Evolutionary conservation across 805 yeast genomes (phyloP), one percentile per base, ranked within the genome.

Genomic region (Komagataella populi): DNA sequence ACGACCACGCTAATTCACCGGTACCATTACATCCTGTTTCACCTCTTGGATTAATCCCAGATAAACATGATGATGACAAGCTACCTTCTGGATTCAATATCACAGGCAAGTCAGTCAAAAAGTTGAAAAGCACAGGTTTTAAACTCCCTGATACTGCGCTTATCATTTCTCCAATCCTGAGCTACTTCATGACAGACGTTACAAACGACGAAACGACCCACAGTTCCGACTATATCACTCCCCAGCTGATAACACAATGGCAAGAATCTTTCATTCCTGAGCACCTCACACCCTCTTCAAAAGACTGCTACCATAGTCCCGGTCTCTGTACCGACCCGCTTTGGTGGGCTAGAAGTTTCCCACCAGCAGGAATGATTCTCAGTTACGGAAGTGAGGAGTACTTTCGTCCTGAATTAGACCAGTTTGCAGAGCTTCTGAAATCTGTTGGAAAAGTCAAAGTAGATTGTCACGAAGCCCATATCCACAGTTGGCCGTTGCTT

Each of bases 401-500:
- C 14, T 57, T 69, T 45, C 60, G 65, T n/a, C 53, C 56, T 1
- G 74, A 73, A 45, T 66, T 73, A 23, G 66, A 63, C 49, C 59
- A 60, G 39, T 61, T 75, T 49, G 60, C 63, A 10, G 50, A 49
- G 5, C 49, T 53, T 10, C 55, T 70, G 46, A 51, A 57, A 17
- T 49, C 53, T 17, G 58, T 59, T 20, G 68, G 71, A 4, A 55
- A 62, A 17, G 60, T 72, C 8, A 66, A 67, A 49, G 56, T 68
- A 12, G 67, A 68, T 53, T 59, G 61, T 17, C 66, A 63, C 45
- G 57, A 56, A 2, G 62, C 65, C 30, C 69, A 65, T 50, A 58
- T 71, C 2, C 81, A 77, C 53, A 66, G 73, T 17, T 76, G 81
- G 80, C 80, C 78, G 6, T 59, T 77, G 24, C 53, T 71, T 4